phyloP scores from a whole-genome alignment of 169 alveolate species.

The Babesia bovis region DNA sequence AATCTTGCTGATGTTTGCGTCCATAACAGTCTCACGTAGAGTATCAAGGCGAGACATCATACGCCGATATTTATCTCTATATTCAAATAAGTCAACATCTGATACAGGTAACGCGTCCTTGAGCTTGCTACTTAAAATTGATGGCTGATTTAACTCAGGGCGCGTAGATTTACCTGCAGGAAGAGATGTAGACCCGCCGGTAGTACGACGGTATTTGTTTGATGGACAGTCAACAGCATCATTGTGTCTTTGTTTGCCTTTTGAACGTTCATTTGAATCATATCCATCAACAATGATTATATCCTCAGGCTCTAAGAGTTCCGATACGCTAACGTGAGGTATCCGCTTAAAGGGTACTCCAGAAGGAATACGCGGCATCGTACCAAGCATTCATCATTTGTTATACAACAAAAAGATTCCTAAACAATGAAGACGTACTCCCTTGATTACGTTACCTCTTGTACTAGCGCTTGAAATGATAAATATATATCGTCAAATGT shows the following conservation, averaged over 20 bases:
- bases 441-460: no score
- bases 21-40: background rate
- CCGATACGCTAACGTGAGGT: slow-evolving; percentile 17
- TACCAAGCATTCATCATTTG: background rate
- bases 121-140: background rate
- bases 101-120: slow-evolving; percentile 13
- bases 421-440: background rate
- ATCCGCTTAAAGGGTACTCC: slow-evolving; percentile 10
- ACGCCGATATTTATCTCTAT: slow-evolving; percentile 5
- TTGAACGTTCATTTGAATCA: background rate
- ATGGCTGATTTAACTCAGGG: background rate
- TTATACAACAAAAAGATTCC: background rate
- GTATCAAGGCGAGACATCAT: slow-evolving; percentile 8
- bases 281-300: slow-evolving; percentile 7
- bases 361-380: background rate
- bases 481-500: no score
- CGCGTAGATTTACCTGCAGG: background rate
- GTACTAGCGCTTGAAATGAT: no score
- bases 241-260: no score
- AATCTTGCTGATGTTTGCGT: background rate
- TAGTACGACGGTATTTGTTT: slow-evolving; percentile 10
- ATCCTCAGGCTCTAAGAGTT: slow-evolving; percentile 4
- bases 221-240: no score
- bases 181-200: background rate
- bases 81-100: slow-evolving; percentile 15